phyloP scores from a whole-genome alignment of 371 early-diverging fungal species.

The Circinella umbellata region DNA sequence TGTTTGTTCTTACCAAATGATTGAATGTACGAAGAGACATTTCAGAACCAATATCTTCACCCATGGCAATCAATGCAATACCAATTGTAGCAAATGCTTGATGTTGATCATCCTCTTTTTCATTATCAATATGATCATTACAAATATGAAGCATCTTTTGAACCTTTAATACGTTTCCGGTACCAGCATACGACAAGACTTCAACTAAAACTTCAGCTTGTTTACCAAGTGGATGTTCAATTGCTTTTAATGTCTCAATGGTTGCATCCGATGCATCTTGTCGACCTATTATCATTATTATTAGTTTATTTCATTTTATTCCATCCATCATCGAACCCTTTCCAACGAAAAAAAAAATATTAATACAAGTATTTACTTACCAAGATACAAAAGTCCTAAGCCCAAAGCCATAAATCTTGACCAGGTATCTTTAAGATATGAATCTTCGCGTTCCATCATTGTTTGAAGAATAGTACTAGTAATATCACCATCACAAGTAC shows the following conservation, averaged over 20 bases:
- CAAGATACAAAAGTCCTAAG: constrained; percentile 85
- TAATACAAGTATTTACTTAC: constrained; percentile 20
- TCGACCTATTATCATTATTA: constrained; percentile 56
- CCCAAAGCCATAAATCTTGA: constrained; percentile 93
- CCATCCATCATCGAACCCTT: neutral
- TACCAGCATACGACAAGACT: constrained; percentile 90
- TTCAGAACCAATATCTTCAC: constrained; percentile 95
- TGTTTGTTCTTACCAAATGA: constrained; percentile 71
- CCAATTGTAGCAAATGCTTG: constrained; percentile 97
- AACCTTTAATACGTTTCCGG: constrained; percentile 96
- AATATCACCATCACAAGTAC: constrained; percentile 92
- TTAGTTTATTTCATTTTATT: neutral
- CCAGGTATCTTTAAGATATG: constrained; percentile 81
- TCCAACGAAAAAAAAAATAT: neutral
- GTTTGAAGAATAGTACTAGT: constrained; percentile 91
- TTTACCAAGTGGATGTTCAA: constrained; percentile 91
- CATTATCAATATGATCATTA: constrained; percentile 91
- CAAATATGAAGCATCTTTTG: constrained; percentile 96
- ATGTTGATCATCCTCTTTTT: constrained; percentile 81
- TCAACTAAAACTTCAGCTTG: constrained; percentile 89
- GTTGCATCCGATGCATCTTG: constrained; percentile 92
- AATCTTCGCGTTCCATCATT: constrained; percentile 93
- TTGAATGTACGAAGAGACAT: constrained; percentile 96
- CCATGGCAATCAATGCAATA: constrained; percentile 95
- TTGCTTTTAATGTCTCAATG: constrained; percentile 92